A percentile compares a stretch with the other conserved stretches of the same genome.
These are phyloP conservation scores for Spongiforma sp. DNA, from an alignment of 1,284 basidiomycete genomes.

Conservation along the genomic window DNA sequence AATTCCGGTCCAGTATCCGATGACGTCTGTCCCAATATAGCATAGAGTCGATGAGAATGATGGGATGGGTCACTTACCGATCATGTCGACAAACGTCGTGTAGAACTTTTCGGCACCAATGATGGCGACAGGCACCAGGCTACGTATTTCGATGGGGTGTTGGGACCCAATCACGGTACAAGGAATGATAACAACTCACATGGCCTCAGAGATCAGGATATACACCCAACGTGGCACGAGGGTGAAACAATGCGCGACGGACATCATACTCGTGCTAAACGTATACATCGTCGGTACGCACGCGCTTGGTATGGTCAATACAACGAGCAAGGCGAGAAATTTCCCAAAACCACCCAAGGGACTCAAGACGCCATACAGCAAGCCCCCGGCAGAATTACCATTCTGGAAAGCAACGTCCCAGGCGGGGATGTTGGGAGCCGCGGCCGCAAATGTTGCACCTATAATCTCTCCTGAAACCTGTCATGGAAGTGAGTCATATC, in stretches of 20 bases:
- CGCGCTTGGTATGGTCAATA: slow-evolving; percentile 83
- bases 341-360: slow-evolving; percentile 73
- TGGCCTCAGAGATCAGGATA: slow-evolving; percentile 79
- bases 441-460: slow-evolving; percentile 68
- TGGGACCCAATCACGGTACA: not conserved
- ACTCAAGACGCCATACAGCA: slow-evolving; percentile 59
- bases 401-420: slow-evolving; percentile 63
- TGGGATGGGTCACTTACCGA: too few species aligned
- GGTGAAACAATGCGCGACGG: slow-evolving; percentile 52
- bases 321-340: slow-evolving; percentile 85
- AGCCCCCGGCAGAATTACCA: slow-evolving; percentile 59
- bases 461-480: slow-evolving; percentile 65
- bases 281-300: slow-evolving; percentile 81
- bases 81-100: slow-evolving; percentile 66
- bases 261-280: slow-evolving; percentile 76
- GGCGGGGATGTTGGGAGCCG: slow-evolving; percentile 56
- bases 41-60: too few species aligned
- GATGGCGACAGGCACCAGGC: slow-evolving; percentile 63
- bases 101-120: slow-evolving; percentile 74
- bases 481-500: not conserved
- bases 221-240: slow-evolving; percentile 87
- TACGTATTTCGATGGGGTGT: slow-evolving; percentile 15
- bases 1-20: slow-evolving; percentile 73
- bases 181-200: slow-evolving; percentile 55
- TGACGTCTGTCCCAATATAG: too few species aligned